Conservation (phyloP, 2,329 filamentous ascomycete genomes). For the Diatrype stigma region DNA sequence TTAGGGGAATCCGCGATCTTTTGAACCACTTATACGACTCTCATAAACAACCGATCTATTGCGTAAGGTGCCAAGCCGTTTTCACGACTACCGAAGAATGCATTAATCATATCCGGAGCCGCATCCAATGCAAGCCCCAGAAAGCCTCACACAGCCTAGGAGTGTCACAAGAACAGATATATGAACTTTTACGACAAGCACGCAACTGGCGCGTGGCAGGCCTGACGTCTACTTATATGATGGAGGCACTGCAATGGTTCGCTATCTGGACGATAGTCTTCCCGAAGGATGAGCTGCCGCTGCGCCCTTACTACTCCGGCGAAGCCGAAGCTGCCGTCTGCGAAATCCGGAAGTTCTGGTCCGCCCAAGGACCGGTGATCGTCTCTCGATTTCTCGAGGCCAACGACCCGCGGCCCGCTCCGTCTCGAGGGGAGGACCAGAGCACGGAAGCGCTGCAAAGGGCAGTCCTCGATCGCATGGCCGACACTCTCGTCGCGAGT, state of each 20-base stretch:
- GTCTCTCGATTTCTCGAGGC: too few species aligned
- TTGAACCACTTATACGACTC: constrained; percentile 12
- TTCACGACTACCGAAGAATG: constrained; percentile 7
- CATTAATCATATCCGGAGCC: constrained; percentile 9
- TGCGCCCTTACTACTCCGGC: background rate
- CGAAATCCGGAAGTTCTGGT: constrained; percentile 13
- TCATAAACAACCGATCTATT: constrained; percentile 15
- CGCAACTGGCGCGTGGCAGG: background rate
- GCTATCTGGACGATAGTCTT: constrained; percentile 16
- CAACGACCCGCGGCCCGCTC: too few species aligned
- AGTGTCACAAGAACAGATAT: constrained; percentile 13
- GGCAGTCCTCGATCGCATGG: too few species aligned
- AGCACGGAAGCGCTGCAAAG: too few species aligned
- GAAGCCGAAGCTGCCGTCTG: constrained; percentile 8
- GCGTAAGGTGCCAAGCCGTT: constrained; percentile 10
- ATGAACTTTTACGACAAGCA: constrained; percentile 7
- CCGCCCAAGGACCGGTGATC: too few species aligned
- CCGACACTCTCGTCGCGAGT: too few species aligned
- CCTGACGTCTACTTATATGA: background rate
- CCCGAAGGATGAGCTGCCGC: constrained; percentile 8
- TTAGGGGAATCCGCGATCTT: constrained; percentile 10
- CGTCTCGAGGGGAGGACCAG: too few species aligned
- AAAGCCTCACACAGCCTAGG: constrained; percentile 7
- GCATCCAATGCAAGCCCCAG: constrained; percentile 2
- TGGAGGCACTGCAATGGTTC: constrained; percentile 13